Percentiles rank a stretch among this genome's conserved stretches.
These are phyloP conservation scores for Metschnikowia anglica DNA, from an alignment of 805 yeast genomes.

Conservation along the genomic window DNA sequence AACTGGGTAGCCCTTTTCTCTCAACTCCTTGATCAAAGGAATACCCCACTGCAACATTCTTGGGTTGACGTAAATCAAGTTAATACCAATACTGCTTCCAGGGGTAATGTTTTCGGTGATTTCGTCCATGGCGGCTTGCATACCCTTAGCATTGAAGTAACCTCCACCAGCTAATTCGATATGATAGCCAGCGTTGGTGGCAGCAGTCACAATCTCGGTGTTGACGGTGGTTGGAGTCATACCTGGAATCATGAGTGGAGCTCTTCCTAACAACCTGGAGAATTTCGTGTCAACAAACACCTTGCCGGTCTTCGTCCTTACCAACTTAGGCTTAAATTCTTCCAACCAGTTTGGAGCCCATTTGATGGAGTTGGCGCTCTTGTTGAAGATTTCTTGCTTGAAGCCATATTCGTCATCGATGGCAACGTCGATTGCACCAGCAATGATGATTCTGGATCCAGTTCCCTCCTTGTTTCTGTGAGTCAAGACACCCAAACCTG, in stretches of 20 bases:
- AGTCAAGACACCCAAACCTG: slow-evolving; percentile 94
- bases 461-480: slow-evolving; percentile 98
- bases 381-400: slow-evolving; percentile 91
- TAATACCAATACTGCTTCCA: slow-evolving; percentile 88
- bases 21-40: slow-evolving; percentile 85
- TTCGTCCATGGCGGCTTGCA: slow-evolving; percentile 73
- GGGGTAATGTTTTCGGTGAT: slow-evolving; percentile 68
- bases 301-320: slow-evolving; percentile 66
- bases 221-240: slow-evolving; percentile 98
- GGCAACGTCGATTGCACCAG: slow-evolving; percentile 76
- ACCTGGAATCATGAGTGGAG: slow-evolving; percentile 98
- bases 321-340: slow-evolving; percentile 83
- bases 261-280: slow-evolving; percentile 85
- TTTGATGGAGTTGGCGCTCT: slow-evolving; percentile 60
- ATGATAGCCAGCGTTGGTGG: slow-evolving; percentile 94
- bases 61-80: slow-evolving; percentile 94
- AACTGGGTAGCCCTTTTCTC: slow-evolving; percentile 91
- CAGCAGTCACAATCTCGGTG: slow-evolving; percentile 90
- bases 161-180: slow-evolving; percentile 99
- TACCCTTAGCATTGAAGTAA: slow-evolving; percentile 70
- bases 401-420: slow-evolving; percentile 86
- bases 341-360: slow-evolving; percentile 89
- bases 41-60: slow-evolving; percentile 98
- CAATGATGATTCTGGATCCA: slow-evolving; percentile 91
- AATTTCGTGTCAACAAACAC: slow-evolving; percentile 90